phyloP scores from a whole-genome alignment of 176 grass and related monocot genomes.

The Hyparrhenia diplandra region DNA sequence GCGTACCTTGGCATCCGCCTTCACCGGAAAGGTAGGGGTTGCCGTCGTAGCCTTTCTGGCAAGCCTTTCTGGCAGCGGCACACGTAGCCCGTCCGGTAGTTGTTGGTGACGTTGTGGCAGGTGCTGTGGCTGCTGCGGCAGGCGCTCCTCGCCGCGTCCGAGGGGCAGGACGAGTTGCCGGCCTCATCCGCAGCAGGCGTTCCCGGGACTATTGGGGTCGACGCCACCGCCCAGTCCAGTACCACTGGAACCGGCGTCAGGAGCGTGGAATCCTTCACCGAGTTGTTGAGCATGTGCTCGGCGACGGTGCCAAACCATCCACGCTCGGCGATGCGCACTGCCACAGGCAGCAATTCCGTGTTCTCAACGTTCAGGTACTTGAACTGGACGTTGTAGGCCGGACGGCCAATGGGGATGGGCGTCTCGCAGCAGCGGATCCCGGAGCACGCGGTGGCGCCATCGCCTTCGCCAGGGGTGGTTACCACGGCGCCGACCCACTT shows the following conservation, averaged over 20 bases:
- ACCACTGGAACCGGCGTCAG: neutral
- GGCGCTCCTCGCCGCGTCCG: neutral
- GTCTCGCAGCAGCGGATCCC: slow-evolving; percentile 2
- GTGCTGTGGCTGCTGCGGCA: slow-evolving; percentile 16
- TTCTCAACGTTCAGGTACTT: neutral
- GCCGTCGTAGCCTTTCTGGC: slow-evolving; percentile 27
- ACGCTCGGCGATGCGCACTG: slow-evolving; percentile 1
- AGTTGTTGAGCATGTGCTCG: neutral
- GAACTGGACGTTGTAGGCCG: neutral
- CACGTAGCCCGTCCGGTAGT: slow-evolving; percentile 20
- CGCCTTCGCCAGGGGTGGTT: neutral
- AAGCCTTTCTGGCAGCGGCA: too few relatives aligned
- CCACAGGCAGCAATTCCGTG: accelerated
- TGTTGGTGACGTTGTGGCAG: neutral
- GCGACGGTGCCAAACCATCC: neutral
- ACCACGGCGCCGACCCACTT: neutral
- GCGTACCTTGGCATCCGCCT: slow-evolving; percentile 43
- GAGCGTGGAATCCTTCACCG: accelerated
- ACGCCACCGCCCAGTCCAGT: slow-evolving; percentile 7
- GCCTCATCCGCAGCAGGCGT: neutral
- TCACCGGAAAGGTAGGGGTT: slow-evolving; percentile 36
- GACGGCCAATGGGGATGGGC: slow-evolving; percentile 12
- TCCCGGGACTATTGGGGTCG: neutral
- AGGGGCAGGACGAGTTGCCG: slow-evolving; percentile 2
- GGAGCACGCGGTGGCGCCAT: neutral